Conservation (phyloP, 768 basidiomycete genomes). For the Lactarius vividus region DNA sequence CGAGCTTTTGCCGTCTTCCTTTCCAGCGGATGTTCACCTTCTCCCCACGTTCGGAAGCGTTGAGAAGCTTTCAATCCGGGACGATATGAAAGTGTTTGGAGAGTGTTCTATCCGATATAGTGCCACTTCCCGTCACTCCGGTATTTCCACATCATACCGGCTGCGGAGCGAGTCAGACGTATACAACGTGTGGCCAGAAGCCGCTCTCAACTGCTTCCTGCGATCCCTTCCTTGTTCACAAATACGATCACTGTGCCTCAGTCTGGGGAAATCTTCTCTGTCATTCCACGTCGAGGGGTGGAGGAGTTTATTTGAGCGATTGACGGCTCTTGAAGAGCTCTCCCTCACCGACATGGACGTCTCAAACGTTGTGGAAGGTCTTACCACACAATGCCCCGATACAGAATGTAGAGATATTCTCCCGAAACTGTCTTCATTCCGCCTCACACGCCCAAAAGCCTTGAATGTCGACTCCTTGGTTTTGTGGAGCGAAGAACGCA, state of each 20-base stretch:
- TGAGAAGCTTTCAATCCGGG: constrained; percentile 23
- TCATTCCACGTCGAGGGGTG: constrained; percentile 23
- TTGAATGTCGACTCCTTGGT: constrained; percentile 17
- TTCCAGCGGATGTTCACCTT: constrained; percentile 18
- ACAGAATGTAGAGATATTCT: background rate
- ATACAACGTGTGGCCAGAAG: constrained; percentile 21
- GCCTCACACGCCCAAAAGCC: constrained; percentile 19
- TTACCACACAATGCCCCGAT: background rate
- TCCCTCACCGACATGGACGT: constrained; percentile 19
- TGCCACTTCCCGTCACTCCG: constrained; percentile 24
- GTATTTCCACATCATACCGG: constrained; percentile 26
- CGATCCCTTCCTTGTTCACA: constrained; percentile 21
- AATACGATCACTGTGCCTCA: constrained; percentile 20
- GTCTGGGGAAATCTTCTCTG: constrained; percentile 9
- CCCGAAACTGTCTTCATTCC: constrained; percentile 6
- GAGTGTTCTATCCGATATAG: constrained; percentile 25
- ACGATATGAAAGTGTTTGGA: constrained; percentile 19
- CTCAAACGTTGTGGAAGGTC: constrained; percentile 14
- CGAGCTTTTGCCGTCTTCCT: constrained; percentile 22
- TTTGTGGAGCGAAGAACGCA: constrained; percentile 14
- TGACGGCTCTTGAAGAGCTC: constrained; percentile 21
- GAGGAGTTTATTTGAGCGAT: constrained; percentile 18
- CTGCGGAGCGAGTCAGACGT: constrained; percentile 9
- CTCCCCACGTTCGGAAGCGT: constrained; percentile 16
- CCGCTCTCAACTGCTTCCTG: constrained; percentile 22